phyloP scores from a whole-genome alignment of 148 eudicot species.

The Polygonum maritimum region DNA sequence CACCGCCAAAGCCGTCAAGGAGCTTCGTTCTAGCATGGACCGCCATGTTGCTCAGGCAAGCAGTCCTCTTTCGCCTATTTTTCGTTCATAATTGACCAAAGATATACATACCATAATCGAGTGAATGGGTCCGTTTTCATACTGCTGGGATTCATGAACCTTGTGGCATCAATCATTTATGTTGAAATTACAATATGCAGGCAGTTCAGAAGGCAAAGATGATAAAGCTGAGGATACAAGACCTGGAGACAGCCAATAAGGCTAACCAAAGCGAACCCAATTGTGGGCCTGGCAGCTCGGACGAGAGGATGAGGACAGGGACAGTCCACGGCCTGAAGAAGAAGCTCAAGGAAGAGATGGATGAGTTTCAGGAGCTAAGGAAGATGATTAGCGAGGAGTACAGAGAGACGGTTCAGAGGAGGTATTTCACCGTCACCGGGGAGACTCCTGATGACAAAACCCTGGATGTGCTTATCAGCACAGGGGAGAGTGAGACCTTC shows the following conservation, averaged over 20 bases:
- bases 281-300: conserved; percentile 80
- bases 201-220: conserved; percentile 60
- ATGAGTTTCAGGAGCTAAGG: conserved; percentile 49
- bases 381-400: conserved; percentile 49
- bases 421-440: conserved; percentile 84
- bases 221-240: conserved; percentile 50
- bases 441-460: conserved; percentile 63
- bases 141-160: too few relatives aligned
- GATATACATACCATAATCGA: not conserved
- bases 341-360: conserved; percentile 63
- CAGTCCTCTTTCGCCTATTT: not conserved
- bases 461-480: conserved; percentile 54
- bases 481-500: conserved; percentile 82
- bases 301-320: conserved; percentile 64
- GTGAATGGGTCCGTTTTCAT: not conserved
- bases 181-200: not conserved
- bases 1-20: conserved; percentile 44
- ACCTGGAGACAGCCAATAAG: conserved; percentile 52
- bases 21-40: conserved; percentile 60
- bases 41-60: conserved; percentile 31
- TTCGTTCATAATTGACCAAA: not conserved
- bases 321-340: conserved; percentile 65
- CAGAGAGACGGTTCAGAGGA: conserved; percentile 65
- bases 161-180: not conserved
- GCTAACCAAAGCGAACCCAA: conserved; percentile 50